Conservation (phyloP, 805 yeast genomes). For the Barnettozyma botsteinii region DNA sequence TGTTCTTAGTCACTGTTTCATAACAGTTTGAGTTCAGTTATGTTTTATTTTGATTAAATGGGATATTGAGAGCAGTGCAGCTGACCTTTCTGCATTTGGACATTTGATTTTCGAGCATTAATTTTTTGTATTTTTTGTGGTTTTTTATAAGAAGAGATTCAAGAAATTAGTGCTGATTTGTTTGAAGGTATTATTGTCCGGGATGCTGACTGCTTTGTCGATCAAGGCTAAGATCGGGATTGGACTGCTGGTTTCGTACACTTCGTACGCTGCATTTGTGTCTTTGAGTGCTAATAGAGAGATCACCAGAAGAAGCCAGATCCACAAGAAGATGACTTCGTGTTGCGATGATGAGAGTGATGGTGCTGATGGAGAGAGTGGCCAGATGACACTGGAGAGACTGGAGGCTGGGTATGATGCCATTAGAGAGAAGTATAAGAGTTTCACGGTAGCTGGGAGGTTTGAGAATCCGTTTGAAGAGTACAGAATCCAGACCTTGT, state of each 20-base stretch:
- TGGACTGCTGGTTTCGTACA: conserved; percentile 41
- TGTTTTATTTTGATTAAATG: no score
- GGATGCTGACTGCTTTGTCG: conserved; percentile 10
- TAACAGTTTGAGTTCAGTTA: no score
- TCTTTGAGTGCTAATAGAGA: conserved; percentile 49
- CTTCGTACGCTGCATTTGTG: conserved; percentile 60
- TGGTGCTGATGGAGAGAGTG: no score
- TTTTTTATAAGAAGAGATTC: no score
- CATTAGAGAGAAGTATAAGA: conserved; percentile 33
- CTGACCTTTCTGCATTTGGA: no score
- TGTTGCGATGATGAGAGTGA: conserved; percentile 2
- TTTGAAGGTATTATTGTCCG: no score
- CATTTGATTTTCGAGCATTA: no score
- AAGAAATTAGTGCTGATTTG: no score
- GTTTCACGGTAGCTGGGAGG: conserved; percentile 61
- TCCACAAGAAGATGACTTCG: conserved; percentile 20
- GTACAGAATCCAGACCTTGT: conserved; percentile 83
- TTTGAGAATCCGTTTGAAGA: conserved; percentile 89
- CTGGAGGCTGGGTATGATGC: conserved; percentile 12
- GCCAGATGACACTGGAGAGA: neutral
- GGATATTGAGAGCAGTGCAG: no score
- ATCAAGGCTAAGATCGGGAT: conserved; percentile 25
- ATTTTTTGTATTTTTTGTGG: no score
- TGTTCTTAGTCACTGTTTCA: no score
- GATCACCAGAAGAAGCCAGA: conserved; percentile 39